Percentiles rank a stretch among this genome's conserved stretches.
Evolutionary conservation across 306 rosid species (phyloP).

Genomic region (Canavalia ensiformis): DNA sequence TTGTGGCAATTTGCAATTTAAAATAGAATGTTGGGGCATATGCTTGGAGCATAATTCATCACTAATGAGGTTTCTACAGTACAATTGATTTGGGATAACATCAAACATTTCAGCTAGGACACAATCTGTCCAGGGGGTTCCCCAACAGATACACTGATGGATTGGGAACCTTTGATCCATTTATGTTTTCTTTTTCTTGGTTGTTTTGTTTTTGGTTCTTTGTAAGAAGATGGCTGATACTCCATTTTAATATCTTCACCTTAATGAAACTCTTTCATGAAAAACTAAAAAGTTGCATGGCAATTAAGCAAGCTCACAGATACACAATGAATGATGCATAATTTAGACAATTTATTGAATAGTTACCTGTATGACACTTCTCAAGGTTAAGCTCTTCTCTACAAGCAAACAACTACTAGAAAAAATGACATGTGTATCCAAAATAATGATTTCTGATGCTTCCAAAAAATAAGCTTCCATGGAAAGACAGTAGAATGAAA

Average conservation of each 20-base stretch:
- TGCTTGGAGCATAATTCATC: conserved; percentile 28
- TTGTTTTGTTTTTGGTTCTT: conserved; percentile 1
- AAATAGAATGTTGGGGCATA: conserved; percentile 8
- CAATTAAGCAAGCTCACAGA: neutral
- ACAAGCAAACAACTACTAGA: conserved; percentile 10
- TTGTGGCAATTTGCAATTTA: conserved; percentile 3
- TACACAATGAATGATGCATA: conserved; percentile 19
- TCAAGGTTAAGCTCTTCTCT: conserved; percentile 14
- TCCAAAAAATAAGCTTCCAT: neutral
- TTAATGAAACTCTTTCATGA: neutral
- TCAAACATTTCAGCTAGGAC: neutral
- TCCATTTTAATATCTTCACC: conserved; percentile 14
- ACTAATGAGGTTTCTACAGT: neutral
- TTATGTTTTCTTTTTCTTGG: conserved; percentile 21
- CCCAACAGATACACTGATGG: neutral
- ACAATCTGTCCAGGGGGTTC: neutral
- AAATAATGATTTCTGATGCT: too few species aligned
- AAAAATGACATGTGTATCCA: neutral
- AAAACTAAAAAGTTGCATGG: conserved; percentile 15
- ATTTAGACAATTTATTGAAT: conserved; percentile 5
- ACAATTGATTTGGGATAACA: conserved; percentile 11
- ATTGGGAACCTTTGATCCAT: neutral
- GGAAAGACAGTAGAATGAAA: conserved; percentile 39
- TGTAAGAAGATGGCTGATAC: neutral
- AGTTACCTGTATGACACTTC: conserved; percentile 27